Evolutionary conservation across 176 grass and related monocot species (phyloP).

Genomic region (Aegilops umbellulata): DNA sequence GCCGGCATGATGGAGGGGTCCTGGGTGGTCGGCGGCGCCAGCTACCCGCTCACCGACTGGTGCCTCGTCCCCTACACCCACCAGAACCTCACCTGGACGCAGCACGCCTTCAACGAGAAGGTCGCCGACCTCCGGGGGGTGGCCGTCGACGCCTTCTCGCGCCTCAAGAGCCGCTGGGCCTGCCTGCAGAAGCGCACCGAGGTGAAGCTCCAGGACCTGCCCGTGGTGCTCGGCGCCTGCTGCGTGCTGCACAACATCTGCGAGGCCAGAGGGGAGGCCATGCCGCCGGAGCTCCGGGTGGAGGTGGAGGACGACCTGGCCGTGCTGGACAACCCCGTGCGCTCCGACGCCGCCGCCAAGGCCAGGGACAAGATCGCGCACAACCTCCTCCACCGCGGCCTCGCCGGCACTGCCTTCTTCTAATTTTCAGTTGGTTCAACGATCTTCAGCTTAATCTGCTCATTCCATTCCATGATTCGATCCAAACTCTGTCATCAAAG

Average conservation of each 20-base stretch:
- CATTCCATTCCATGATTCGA: background rate
- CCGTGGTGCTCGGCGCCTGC: conserved; percentile 64
- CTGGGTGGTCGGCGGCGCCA: conserved; percentile 57
- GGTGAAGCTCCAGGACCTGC: conserved; percentile 72
- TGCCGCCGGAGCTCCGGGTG: conserved; percentile 25
- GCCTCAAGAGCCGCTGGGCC: conserved; percentile 50
- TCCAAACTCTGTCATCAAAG: background rate
- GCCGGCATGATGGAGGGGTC: conserved; percentile 43
- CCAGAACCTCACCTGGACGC: conserved; percentile 64
- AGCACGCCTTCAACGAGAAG: conserved; percentile 82
- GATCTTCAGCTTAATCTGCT: background rate
- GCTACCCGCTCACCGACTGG: conserved; percentile 61
- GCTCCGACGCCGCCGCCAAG: conserved; percentile 31
- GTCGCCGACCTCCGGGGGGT: conserved; percentile 39
- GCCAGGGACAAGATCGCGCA: conserved; percentile 69
- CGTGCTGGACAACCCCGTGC: conserved; percentile 32
- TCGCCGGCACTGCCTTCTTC: conserved; percentile 62
- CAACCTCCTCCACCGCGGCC: conserved; percentile 62
- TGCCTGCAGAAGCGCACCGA: conserved; percentile 72
- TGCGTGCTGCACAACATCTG: conserved; percentile 77
- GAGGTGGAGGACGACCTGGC: conserved; percentile 28
- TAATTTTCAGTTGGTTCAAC: background rate
- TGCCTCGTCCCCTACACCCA: conserved; percentile 57
- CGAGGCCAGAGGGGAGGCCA: conserved; percentile 40
- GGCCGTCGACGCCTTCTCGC: conserved; percentile 43